phyloP scores from a whole-genome alignment of 495 filamentous ascomycete genomes.

The Lasiosphaeria ovina region DNA sequence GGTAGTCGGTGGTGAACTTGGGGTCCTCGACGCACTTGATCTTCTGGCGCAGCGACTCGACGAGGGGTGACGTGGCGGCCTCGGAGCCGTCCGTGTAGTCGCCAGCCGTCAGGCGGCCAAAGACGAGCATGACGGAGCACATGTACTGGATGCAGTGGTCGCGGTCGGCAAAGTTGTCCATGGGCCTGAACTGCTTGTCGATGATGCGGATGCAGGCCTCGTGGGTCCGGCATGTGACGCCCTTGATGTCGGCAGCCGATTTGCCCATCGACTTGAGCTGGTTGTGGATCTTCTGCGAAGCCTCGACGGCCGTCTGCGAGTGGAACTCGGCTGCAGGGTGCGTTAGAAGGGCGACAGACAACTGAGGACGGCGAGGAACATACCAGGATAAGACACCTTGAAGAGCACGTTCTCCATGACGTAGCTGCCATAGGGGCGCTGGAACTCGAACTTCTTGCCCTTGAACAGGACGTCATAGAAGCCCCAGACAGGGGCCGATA shows the following conservation, averaged over 20 bases:
- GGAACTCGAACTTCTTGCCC: slow-evolving; percentile 92
- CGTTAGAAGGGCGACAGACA: slow-evolving; percentile 1
- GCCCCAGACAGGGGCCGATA: slow-evolving; percentile 92
- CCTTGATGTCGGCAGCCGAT: slow-evolving; percentile 90
- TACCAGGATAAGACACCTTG: slow-evolving; percentile 96
- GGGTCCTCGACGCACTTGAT: slow-evolving; percentile 96
- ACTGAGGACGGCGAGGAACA: slow-evolving; percentile 25
- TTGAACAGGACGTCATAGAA: slow-evolving; percentile 99
- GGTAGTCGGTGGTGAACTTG: slow-evolving; percentile 91
- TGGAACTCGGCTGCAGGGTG: slow-evolving; percentile 80
- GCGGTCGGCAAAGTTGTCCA: slow-evolving; percentile 99
- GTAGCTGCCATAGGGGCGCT: slow-evolving; percentile 93
- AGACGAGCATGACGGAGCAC: slow-evolving; percentile 92
- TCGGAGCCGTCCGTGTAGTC: slow-evolving; percentile 92
- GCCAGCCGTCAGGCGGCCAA: slow-evolving; percentile 82
- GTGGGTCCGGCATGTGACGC: slow-evolving; percentile 89
- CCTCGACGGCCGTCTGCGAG: slow-evolving; percentile 97
- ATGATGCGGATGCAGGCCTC: slow-evolving; percentile 98
- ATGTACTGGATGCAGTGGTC: slow-evolving; percentile 99
- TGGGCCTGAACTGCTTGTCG: slow-evolving; percentile 99
- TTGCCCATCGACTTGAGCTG: slow-evolving; percentile 83
- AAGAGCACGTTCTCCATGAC: slow-evolving; percentile 99
- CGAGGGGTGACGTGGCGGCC: slow-evolving; percentile 82
- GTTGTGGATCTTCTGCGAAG: slow-evolving; percentile 79
- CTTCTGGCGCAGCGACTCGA: slow-evolving; percentile 85